A percentile compares a stretch with the other conserved stretches of the same genome.
These are phyloP conservation scores for Phlyctochytrium planicorne DNA, from an alignment of 192 early-diverging fungal genomes.

Conservation along the genomic window DNA sequence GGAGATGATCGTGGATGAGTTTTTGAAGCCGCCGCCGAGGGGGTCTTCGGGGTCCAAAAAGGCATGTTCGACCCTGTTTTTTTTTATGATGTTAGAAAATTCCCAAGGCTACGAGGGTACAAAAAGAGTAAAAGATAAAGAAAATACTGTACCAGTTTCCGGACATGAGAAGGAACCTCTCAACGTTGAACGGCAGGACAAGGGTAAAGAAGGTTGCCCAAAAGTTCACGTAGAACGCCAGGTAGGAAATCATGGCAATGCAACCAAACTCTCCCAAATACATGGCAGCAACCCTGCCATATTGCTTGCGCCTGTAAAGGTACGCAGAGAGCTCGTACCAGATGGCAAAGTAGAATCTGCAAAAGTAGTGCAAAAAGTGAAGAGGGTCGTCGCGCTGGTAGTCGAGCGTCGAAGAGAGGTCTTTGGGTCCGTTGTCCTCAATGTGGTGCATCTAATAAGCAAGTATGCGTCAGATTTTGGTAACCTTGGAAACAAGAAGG, in stretches of 20 bases:
- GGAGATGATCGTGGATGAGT: conserved; percentile 34
- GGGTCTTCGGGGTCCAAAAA: conserved; percentile 38
- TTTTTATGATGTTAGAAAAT: too few relatives aligned
- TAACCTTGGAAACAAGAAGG: too few relatives aligned
- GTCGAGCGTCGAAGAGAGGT: conserved; percentile 31
- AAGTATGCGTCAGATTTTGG: too few relatives aligned
- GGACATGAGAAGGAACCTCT: conserved; percentile 43
- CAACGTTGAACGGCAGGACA: conserved; percentile 30
- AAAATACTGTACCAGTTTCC: conserved; percentile 36
- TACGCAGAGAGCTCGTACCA: conserved; percentile 29
- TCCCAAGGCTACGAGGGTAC: too few relatives aligned
- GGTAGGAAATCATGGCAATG: conserved; percentile 9
- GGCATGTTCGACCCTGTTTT: conserved; percentile 32
- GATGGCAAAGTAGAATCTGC: conserved; percentile 34
- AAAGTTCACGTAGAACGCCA: conserved; percentile 21
- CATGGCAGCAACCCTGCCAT: not conserved
- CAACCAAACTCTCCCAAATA: conserved; percentile 25
- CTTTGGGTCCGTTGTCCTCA: conserved; percentile 39
- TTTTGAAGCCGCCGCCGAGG: conserved; percentile 29
- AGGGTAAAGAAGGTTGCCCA: conserved; percentile 27
- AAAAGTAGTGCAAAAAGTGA: conserved; percentile 40
- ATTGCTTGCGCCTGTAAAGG: conserved; percentile 28
- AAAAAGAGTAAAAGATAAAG: not conserved
- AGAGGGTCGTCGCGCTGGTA: conserved; percentile 41
- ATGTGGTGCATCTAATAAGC: conserved; percentile 42